A percentile compares a stretch with the other conserved stretches of the same genome.
Evolutionary conservation across 108 stramenopile species (phyloP).

Genomic region (Skeletonema marinoi): DNA sequence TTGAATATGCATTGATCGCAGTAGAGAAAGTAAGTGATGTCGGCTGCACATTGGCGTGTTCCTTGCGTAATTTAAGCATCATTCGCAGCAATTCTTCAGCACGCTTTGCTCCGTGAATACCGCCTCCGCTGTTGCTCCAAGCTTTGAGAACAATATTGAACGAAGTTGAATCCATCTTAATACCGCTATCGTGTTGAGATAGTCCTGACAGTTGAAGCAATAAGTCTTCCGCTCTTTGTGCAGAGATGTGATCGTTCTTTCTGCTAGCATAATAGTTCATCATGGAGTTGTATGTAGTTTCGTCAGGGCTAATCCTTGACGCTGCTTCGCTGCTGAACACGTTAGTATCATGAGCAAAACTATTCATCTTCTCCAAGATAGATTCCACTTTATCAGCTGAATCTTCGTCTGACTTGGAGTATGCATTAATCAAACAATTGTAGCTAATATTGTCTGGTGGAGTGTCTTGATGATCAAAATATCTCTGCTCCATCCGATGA

Average conservation of each 20-base stretch:
- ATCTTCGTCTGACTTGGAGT: conserved; percentile 37
- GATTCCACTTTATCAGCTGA: conserved; percentile 25
- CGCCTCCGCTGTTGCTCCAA: conserved; percentile 41
- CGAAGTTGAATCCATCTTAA: conserved; percentile 25
- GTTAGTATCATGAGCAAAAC: conserved; percentile 5
- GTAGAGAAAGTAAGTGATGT: conserved; percentile 35
- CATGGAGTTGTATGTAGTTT: conserved; percentile 35
- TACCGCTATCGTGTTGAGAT: conserved; percentile 7
- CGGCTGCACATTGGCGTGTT: conserved; percentile 35
- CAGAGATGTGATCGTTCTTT: conserved; percentile 11
- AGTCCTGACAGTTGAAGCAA: conserved; percentile 38
- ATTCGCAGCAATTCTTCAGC: conserved; percentile 31
- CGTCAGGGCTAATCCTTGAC: conserved; percentile 25
- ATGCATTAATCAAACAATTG: conserved; percentile 37
- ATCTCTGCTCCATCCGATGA: conserved; percentile 38
- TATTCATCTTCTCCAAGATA: conserved; percentile 30
- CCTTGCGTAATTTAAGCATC: conserved; percentile 37
- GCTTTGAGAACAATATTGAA: conserved; percentile 54
- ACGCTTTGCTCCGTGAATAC: conserved; percentile 34
- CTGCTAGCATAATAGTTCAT: conserved; percentile 40
- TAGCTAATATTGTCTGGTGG: conserved; percentile 39
- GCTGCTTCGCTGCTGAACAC: neutral
- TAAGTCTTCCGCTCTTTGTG: conserved; percentile 37
- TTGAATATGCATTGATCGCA: conserved; percentile 42
- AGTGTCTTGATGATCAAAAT: conserved; percentile 4